Evolutionary conservation across 768 basidiomycete species (phyloP), one percentile per base, ranked within the genome.

Genomic region (Serendipita sp.): DNA sequence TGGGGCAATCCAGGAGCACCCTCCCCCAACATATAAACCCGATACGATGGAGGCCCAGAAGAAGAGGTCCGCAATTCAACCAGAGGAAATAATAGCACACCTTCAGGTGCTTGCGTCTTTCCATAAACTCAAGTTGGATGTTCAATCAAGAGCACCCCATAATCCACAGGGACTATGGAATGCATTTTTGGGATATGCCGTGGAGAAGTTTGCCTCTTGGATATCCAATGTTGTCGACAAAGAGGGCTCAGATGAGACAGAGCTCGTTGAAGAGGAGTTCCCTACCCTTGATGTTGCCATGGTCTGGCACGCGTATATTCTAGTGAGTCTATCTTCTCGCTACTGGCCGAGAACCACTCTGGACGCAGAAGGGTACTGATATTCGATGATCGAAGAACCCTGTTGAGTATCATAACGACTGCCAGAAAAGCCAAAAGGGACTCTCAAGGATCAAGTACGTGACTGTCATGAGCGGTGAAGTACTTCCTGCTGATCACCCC

Each of bases 221-320:
- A 58, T 58, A n/a, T 30, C 53, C 24, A 58, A 58, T 58, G 53
- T 58, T 11, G 53, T 58, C 53, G 53, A 58, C 28, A 58, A 58
- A 58, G 53, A 58, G 9, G 53, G 33, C 26, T 28, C 17, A n/a
- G 33, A n/a, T 22, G 33, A 30, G 13, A 9, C 24, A n/a, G 53
- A 58, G n/a, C 53, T 58, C 11, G 9, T 9, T 11, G 53, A 58
- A 11, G 53, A 58, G 20, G 53, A 58, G 24, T 58, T 58, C n/a
- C 53, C 53, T 58, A 58, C 53, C 17, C 53, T 58, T 9, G 53
- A 58, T 34, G 53, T 58, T 22, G 53, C 53, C n/a, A 58, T 58
- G 53, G 53, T 58, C 30, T 58, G 53, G 53, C 53, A 58, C 28
- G 53, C 53, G 11, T 58, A 58, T 31, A 58, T 58, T 33, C 26